phyloP scores from a whole-genome alignment of 768 basidiomycete genomes.

The Tylopilus felleus region DNA sequence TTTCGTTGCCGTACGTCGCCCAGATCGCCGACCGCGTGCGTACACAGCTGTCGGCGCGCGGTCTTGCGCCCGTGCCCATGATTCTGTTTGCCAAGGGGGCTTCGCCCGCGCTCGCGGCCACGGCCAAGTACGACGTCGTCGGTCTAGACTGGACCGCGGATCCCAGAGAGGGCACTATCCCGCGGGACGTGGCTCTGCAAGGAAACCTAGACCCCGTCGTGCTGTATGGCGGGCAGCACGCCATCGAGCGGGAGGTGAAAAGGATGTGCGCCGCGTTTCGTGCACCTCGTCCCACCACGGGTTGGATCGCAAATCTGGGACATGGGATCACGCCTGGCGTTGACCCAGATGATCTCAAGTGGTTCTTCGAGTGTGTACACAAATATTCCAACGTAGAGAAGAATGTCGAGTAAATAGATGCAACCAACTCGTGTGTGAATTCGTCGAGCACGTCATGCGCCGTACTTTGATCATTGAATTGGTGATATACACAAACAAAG shows the following conservation, averaged over 20 bases:
- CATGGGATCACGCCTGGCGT: conserved; percentile 97
- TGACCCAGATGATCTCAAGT: conserved; percentile 87
- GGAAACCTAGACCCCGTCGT: conserved; percentile 92
- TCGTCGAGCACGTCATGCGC: conserved; percentile 3
- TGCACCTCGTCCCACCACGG: conserved; percentile 44
- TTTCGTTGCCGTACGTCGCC: conserved; percentile 76
- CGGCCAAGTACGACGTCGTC: conserved; percentile 79
- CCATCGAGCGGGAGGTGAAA: conserved; percentile 84
- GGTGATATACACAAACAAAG: conserved; percentile 21
- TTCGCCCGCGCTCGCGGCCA: conserved; percentile 65
- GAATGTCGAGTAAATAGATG: background rate
- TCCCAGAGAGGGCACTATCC: conserved; percentile 59
- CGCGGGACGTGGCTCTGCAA: conserved; percentile 68
- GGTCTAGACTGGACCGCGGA: conserved; percentile 92
- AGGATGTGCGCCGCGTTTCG: conserved; percentile 78
- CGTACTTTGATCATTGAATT: conserved; percentile 9
- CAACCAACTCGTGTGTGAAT: background rate
- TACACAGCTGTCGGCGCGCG: conserved; percentile 47
- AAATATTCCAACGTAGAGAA: conserved; percentile 56
- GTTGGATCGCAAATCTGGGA: conserved; percentile 97
- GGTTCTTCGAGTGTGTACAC: conserved; percentile 88
- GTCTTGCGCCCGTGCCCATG: conserved; percentile 66
- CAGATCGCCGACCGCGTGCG: conserved; percentile 74
- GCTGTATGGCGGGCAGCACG: conserved; percentile 80
- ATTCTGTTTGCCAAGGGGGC: conserved; percentile 96